Base-by-base conservation (phyloP, 768 basidiomycete species). In the Suillus variegatus region DNA sequence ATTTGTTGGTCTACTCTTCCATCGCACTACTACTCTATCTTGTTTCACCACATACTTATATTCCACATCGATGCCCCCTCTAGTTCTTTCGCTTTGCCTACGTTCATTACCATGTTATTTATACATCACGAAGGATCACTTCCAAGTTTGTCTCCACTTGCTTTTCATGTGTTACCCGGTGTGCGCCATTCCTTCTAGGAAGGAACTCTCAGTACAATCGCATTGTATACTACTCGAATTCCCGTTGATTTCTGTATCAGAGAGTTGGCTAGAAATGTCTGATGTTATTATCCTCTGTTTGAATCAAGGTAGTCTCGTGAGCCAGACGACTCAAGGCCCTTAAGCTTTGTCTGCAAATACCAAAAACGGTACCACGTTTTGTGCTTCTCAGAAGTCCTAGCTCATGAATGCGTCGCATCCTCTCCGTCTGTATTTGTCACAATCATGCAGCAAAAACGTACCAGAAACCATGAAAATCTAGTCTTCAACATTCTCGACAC, bases 141-240 rank as follows among this genome's bases (percentile, higher is more conserved):
- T 10, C 38, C 57, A 58, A 10, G 25, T 60, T 20, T 20, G 18
- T 60, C 25, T 43, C n/a, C 4, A 12, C 28, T 28, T 60, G 12
- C 41, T 60, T 58, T 16, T 28, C 18, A 41, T 41, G 14, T 28
- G 25, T 43, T 43, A 60, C 58, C 25, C 41, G 25, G 12, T 60
- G 6, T 60, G 41, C 20, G 12, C 12, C 18, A 32, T 43, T 44
- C 16, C 36, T 58, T 58, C 25, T 18, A 58, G 57, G 35, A 35
- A 36, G 54, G 52, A 54, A 10, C 32, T 35, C 18, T 28, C 58
- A 20, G 25, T 28, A 41, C 57, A 58, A 41, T 58, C 12, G 58
- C 12, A 60, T 60, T 60, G 36, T 60, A 43, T 60, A 28, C 41
- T 60, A 32, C 28, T 60, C 41, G 58, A 41, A 18, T 58, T 58